Evolutionary conservation across 441 rosid species (phyloP), one percentile per base, ranked within the genome.

Genomic region (Euphorbia celastroides): DNA sequence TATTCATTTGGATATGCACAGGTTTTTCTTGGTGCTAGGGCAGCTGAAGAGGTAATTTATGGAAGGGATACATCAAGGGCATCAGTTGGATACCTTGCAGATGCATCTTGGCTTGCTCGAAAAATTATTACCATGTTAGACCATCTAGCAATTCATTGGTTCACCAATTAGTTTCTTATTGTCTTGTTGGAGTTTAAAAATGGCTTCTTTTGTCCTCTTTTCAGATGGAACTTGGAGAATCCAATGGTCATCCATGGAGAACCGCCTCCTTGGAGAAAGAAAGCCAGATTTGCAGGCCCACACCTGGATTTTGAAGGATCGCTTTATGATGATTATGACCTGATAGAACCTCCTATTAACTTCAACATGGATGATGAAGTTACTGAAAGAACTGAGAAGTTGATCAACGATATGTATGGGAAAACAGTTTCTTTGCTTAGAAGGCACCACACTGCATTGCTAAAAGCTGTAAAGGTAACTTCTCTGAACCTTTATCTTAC

Each of bases 41-140:
- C 98, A 77, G 97, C 98, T 22, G 98, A 90, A 79, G 92, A 93
- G 77, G 92, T 93, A 19, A 82, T 93, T 57, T 90, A 88, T 66
- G 98, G 98, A 14, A 76, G 83, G 69, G 96, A 90, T 80, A 87
- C 92, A 72, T 93, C 98, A 16, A 86, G 73, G 68, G 94, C 94
- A 74, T 90, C 98, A 8, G 85, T 93, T 38, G 68, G 78, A 73
- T 93, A 90, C 77, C 93, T 89, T 66, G 92, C 96, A 8, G 92
- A 90, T 65, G 98, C 97, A 44, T 88, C 98, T 70, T 92, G 98
- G 98, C 89, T 92, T 63, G 97, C 97, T 77, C 96, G 96, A 66
- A 92, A 92, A 84, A 87, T 90, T 64, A 75, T 90, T 72, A 88
- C 96, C 58, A 83, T 86, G 98, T 88, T 36, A 66, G 88, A 70